Percentiles rank a stretch among this genome's conserved stretches.
Evolutionary conservation across 192 early-diverging fungal species (phyloP).

Genomic region (Linnemannia schmuckeri): DNA sequence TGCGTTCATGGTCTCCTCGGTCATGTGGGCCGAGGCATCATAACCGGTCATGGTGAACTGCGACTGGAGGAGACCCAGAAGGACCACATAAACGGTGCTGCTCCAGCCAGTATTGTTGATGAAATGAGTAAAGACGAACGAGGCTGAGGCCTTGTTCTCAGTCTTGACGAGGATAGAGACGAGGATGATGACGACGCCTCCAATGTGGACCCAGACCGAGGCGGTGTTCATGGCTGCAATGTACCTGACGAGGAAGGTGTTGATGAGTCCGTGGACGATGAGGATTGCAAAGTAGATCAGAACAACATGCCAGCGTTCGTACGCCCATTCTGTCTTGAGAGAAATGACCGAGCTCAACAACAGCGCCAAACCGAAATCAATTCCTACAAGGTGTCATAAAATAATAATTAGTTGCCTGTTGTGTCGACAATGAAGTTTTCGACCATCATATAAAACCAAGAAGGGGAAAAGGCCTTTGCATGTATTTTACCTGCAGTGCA

Average conservation of each 20-base stretch:
- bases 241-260: conserved; percentile 49
- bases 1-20: conserved; percentile 62
- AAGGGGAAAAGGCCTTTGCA: not conserved
- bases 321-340: conserved; percentile 28
- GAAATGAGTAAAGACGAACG: conserved; percentile 62
- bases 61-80: conserved; percentile 63
- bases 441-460: not conserved
- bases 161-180: conserved; percentile 58
- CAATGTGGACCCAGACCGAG: conserved; percentile 57
- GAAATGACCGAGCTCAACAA: conserved; percentile 57
- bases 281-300: conserved; percentile 58
- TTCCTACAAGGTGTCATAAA: not conserved
- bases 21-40: conserved; percentile 61
- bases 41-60: conserved; percentile 63
- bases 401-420: not conserved
- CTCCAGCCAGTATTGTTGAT: conserved; percentile 64
- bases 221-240: conserved; percentile 55
- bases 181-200: conserved; percentile 59
- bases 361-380: conserved; percentile 37
- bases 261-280: conserved; percentile 49
- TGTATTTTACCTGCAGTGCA: conserved; percentile 39
- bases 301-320: conserved; percentile 51
- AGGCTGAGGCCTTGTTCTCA: conserved; percentile 49
- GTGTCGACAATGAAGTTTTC: not conserved
- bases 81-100: conserved; percentile 57